Evolutionary conservation across 2,329 filamentous ascomycete species (phyloP), one percentile per base, ranked within the genome.

Genomic region (Amauroascus niger): DNA sequence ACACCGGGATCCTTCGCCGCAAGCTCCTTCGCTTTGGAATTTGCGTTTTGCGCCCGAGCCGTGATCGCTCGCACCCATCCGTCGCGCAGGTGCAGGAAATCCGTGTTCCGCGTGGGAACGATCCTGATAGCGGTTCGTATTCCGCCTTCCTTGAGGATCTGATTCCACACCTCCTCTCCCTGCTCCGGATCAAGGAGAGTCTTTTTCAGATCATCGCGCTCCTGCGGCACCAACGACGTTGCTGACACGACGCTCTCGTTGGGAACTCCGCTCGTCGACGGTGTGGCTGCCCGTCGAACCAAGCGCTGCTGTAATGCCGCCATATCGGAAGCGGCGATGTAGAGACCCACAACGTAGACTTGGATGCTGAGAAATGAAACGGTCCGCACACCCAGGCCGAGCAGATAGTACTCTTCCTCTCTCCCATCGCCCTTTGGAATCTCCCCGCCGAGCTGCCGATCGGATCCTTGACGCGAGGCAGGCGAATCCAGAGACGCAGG

Each of bases 311-410:
- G 91, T 39, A 98, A 76, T n/a, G 79, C 76, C 3, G 84, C 82
- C 55, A 98, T 82, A 64, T 95, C 89, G 35, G 83, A 75, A 0
- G 85, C 91, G 24, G 89, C 87, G 24, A 97, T 79, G 72, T 98
- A 98, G 62, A 94, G 81, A 14, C 91, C 93, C 0, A 95, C 86
- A 16, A 97, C 86, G 72, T 98, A 98, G 51, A 98, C 93, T 67
- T 95, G 84, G 43, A 98, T 88, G 47, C 81, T 76, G 43, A 97
- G 73, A 69, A 97, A 95, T 22, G 87, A 94, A 30, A 98, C 93
- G 0, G 86, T 89, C 53, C 93, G 81, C 58, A 94, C 84, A 16
- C 93, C 93, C 4, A 96, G 73, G 0, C 93, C 93, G 6, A 97
- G 79, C 0, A 97, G 78, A 20, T 88, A 90, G 68, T 96, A 97